These are phyloP conservation scores for Gastrolobium villosum DNA, from an alignment of 306 rosid species.

Conservation along the genomic window DNA sequence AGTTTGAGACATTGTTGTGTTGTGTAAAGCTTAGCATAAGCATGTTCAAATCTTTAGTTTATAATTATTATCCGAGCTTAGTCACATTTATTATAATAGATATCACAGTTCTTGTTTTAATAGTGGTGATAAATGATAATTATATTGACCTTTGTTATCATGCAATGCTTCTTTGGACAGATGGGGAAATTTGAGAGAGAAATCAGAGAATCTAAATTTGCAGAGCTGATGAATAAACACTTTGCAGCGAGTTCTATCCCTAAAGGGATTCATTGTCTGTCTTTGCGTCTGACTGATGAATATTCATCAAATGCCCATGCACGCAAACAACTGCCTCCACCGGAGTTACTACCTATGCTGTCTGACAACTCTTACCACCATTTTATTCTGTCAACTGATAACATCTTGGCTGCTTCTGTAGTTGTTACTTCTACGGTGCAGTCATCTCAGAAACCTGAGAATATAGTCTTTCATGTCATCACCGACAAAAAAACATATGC, in stretches of 20 bases:
- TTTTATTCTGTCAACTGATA: conserved; percentile 91
- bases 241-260: conserved; percentile 97
- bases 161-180: conserved; percentile 56
- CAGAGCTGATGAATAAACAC: conserved; percentile 96
- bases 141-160: conserved; percentile 37
- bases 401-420: conserved; percentile 97
- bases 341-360: conserved; percentile 88
- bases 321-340: conserved; percentile 94
- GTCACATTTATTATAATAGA: conserved; percentile 7
- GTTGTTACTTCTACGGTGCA: conserved; percentile 94
- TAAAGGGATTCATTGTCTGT: conserved; percentile 93
- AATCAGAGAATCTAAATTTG: conserved; percentile 79
- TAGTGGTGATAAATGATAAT: conserved; percentile 17
- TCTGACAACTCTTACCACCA: conserved; percentile 92
- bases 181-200: conserved; percentile 97
- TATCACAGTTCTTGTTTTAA: conserved; percentile 3
- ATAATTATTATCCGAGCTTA: background rate
- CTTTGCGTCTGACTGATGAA: conserved; percentile 98
- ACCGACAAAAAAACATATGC: conserved; percentile 98
- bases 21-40: background rate
- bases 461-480: conserved; percentile 94
- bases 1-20: conserved; percentile 11
- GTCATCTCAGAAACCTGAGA: conserved; percentile 81
- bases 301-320: conserved; percentile 99
- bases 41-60: conserved; percentile 2